Evolutionary conservation across 352 stramenopile genomes (phyloP), one percentile per base, ranked within the genome.

Genomic region (Phytophthora melonis): DNA sequence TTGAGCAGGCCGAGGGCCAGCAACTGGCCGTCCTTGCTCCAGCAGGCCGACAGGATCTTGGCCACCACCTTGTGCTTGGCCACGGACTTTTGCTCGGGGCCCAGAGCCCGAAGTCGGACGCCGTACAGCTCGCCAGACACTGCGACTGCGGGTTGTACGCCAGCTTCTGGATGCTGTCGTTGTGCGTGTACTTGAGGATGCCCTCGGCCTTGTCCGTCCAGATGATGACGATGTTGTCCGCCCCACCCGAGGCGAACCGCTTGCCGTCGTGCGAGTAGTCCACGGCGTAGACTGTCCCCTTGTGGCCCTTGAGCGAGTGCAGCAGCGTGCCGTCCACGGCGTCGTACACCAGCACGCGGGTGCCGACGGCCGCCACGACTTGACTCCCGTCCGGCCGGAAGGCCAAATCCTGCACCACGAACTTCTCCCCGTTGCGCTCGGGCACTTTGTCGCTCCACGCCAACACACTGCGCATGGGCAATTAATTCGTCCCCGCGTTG

Each of bases 181-280:
- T 97, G 89, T 99, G 97, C 39, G 91, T 98, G 82, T 98, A 99
- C 84, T 99, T 99, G 68, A 99, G 88, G 55, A 99, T 93, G 11
- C 94, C 94, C 63, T 98, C 92, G 49, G 91, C 95, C 62, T 98
- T 98, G 70, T 92, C 85, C 25, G 89, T 98, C 97, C 97, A 99
- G 72, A 99, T 98, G 66, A 99, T 98, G n/a, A 99, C 95, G 39
- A 95, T 93, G 68, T 98, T 98, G 81, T 99, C 97, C 0, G 94
- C 92, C 13, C 95, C 96, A 36, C 96, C 95, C 0, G 91, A 98
- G 10, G 93, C 92, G 63, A 98, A 98, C 6, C 91, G 89, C 66
- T 97, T 97, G 58, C 95, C 95, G 63, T 98, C 94, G 52, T 92
- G 83, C 2, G 87, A 77, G 66, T 97, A 99, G 66, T 96, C 89